Percentiles rank a stretch among this genome's conserved stretches.
Evolutionary conservation across 257 asterid genomes (phyloP).

Genomic region (Paulownia fortunei): DNA sequence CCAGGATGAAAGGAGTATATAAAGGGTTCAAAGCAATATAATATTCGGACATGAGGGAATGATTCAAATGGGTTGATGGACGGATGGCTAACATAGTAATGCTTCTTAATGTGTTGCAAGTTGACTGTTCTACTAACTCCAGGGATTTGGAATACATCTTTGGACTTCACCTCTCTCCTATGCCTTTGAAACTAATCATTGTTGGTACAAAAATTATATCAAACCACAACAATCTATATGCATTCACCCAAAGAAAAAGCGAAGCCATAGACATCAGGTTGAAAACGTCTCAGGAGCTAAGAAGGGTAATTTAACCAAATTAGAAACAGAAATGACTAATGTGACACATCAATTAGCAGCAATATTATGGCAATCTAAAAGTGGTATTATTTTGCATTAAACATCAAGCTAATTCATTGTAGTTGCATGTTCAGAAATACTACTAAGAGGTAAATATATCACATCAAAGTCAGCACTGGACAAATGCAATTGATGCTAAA

Average conservation of each 20-base stretch:
- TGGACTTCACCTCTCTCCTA: slow-evolving; percentile 1
- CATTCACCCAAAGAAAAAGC: background rate
- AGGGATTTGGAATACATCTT: no score
- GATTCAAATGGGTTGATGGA: no score
- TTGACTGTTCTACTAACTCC: no score
- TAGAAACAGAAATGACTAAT: background rate
- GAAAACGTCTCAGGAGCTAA: background rate
- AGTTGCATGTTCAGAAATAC: background rate
- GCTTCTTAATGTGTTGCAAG: no score
- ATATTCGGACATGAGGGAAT: slow-evolving; percentile 7
- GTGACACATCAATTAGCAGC: slow-evolving; percentile 3
- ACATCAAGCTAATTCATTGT: slow-evolving; percentile 8
- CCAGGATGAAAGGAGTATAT: background rate
- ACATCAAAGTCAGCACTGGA: background rate
- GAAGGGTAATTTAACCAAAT: background rate
- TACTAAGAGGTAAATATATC: background rate
- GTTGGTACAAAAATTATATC: background rate
- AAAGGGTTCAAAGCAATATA: slow-evolving; percentile 15
- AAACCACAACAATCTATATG: background rate
- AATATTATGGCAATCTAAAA: slow-evolving; percentile 6
- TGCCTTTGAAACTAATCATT: slow-evolving; percentile 1
- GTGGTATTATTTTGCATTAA: no score
- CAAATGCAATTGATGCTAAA: background rate
- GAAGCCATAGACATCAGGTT: slow-evolving; percentile 12
- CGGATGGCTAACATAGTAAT: no score